A percentile compares a stretch with the other conserved stretches of the same genome.
Conservation (phyloP, 2,329 filamentous ascomycete genomes). For the Microsporum ferrugineum region DNA sequence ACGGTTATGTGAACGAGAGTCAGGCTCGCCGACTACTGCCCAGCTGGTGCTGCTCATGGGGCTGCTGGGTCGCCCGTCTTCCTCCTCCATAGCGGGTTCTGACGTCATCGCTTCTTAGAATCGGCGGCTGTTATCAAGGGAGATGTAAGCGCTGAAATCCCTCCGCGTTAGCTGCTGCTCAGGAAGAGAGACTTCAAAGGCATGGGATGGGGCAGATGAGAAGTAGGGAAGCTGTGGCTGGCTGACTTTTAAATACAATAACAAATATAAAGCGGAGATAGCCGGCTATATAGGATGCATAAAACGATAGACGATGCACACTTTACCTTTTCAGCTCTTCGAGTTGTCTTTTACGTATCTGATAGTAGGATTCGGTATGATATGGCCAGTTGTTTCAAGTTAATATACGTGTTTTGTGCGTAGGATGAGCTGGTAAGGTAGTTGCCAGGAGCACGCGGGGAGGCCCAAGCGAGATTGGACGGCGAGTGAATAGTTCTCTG, state of each 20-base stretch:
- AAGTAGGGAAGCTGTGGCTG: not conserved
- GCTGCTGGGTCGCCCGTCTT: constrained; percentile 18
- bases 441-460: not conserved
- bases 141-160: not conserved
- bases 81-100: constrained; percentile 21
- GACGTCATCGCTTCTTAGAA: constrained; percentile 10
- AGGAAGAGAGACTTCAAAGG: not conserved
- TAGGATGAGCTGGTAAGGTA: not conserved
- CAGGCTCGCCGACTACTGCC: constrained; percentile 35
- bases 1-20: constrained; percentile 36
- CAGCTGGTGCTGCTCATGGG: constrained; percentile 35
- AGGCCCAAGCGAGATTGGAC: not conserved
- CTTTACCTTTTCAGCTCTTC: too few relatives aligned
- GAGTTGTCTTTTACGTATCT: too few relatives aligned
- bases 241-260: too few relatives aligned
- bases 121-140: not conserved
- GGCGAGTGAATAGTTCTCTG: not conserved
- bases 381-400: not conserved
- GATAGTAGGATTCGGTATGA: too few relatives aligned
- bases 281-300: not conserved
- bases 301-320: too few relatives aligned
- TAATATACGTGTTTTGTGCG: not conserved
- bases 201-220: not conserved
- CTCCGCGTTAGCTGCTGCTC: not conserved
- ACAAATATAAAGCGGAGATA: not conserved